A percentile compares a stretch with the other conserved stretches of the same genome.
phyloP scores from a whole-genome alignment of 176 grass and related monocot species.

The Eleusine indica region DNA sequence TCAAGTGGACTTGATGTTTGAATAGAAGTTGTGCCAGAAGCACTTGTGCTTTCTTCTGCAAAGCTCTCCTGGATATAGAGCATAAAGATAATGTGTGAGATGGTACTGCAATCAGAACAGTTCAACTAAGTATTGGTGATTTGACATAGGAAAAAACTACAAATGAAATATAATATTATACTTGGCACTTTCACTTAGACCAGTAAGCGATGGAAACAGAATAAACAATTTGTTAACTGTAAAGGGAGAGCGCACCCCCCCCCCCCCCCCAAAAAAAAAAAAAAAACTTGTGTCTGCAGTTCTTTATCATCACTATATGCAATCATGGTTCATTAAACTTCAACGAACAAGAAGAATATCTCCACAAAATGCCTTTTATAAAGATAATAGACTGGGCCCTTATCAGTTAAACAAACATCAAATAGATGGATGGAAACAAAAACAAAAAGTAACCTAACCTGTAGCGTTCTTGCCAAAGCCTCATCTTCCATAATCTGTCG shows the following conservation, averaged over 20 bases:
- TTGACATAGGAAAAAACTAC: constrained; percentile 6
- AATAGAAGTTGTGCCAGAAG: constrained; percentile 19
- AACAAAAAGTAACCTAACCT: constrained; percentile 39
- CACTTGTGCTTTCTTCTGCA: constrained; percentile 30
- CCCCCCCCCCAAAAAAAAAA: too few species aligned
- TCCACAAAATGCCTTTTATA: not conserved
- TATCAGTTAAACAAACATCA: not conserved
- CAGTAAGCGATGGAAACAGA: not conserved
- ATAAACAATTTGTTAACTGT: not conserved
- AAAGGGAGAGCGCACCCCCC: not conserved
- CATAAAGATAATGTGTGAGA: not conserved
- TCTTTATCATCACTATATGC: not conserved
- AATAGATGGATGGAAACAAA: not conserved
- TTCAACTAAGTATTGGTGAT: constrained; percentile 2
- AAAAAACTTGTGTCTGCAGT: not conserved
- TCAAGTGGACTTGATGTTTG: constrained; percentile 32
- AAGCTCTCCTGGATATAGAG: constrained; percentile 43
- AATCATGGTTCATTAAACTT: not conserved
- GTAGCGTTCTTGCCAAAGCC: constrained; percentile 65
- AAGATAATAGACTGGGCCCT: not conserved
- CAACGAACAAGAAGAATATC: not conserved
- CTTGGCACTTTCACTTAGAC: not conserved
- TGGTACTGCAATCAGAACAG: not conserved
- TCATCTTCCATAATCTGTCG: constrained; percentile 68
- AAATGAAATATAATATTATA: not conserved